Percentiles rank a stretch among this genome's conserved stretches.
Conservation (phyloP, 306 rosid genomes). For the Myrica gale region DNA sequence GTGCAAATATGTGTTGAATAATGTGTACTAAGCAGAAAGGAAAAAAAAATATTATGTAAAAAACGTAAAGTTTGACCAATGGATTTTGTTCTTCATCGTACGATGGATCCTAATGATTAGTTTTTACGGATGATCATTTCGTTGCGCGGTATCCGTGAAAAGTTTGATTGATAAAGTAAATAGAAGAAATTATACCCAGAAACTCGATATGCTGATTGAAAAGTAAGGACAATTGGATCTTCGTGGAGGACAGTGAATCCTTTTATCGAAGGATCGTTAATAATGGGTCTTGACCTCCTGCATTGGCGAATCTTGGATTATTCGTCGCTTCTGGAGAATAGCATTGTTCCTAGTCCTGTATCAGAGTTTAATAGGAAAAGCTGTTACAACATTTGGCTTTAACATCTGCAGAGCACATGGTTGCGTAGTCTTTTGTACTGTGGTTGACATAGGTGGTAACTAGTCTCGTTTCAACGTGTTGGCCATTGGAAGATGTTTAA, state of each 20-base stretch:
- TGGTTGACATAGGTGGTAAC: no score
- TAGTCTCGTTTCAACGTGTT: not conserved
- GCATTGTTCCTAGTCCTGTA: not conserved
- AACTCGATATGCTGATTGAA: not conserved
- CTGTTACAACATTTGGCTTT: no score
- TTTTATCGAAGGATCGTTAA: not conserved
- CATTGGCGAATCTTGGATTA: not conserved
- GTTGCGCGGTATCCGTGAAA: not conserved
- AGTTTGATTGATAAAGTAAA: not conserved
- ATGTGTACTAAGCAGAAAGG: not conserved
- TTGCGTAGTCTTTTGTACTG: not conserved
- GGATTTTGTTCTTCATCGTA: not conserved
- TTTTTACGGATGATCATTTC: not conserved
- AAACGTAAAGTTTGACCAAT: not conserved
- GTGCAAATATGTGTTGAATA: not conserved
- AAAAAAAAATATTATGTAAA: no score
- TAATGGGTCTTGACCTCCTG: not conserved
- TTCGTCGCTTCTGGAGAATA: not conserved
- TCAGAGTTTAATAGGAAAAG: not conserved
- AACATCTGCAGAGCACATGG: not conserved
- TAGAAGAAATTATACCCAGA: not conserved
- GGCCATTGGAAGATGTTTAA: not conserved
- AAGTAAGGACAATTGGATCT: not conserved
- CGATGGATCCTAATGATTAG: not conserved
- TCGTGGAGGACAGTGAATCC: not conserved